Conservation (phyloP, 192 early-diverging fungal species). For the Dimargaris cristalligena region DNA sequence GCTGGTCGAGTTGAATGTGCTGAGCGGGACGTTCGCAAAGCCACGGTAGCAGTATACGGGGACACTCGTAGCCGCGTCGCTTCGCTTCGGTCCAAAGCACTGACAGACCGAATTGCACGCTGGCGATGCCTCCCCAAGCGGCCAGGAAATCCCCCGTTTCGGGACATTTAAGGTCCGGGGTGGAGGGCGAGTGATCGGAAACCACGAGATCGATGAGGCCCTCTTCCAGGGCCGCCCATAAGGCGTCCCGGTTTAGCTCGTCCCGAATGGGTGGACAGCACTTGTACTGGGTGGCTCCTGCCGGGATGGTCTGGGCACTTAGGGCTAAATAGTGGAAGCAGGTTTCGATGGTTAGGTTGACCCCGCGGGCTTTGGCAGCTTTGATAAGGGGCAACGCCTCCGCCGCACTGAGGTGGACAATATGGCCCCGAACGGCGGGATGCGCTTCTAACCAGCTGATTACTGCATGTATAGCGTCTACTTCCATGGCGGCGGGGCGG, state of each 20-base stretch:
- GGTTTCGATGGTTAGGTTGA: slow-evolving; percentile 61
- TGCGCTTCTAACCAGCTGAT: slow-evolving; percentile 50
- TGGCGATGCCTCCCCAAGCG: slow-evolving; percentile 71
- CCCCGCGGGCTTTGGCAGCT: slow-evolving; percentile 45
- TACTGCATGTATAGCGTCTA: slow-evolving; percentile 54
- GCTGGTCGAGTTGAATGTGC: slow-evolving; percentile 34
- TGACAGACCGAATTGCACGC: slow-evolving; percentile 62
- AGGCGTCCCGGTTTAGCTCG: slow-evolving; percentile 39
- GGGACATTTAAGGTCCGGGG: slow-evolving; percentile 51
- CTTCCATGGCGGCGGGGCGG: slow-evolving; percentile 54
- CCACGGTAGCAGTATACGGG: slow-evolving; percentile 42
- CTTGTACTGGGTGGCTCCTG: slow-evolving; percentile 62
- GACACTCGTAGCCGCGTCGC: slow-evolving; percentile 38
- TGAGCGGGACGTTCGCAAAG: slow-evolving; percentile 46
- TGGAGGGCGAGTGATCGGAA: slow-evolving; percentile 70
- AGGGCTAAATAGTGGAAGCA: slow-evolving; percentile 70
- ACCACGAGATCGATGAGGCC: slow-evolving; percentile 70
- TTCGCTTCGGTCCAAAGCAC: slow-evolving; percentile 61
- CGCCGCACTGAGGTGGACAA: slow-evolving; percentile 68
- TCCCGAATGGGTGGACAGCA: slow-evolving; percentile 73
- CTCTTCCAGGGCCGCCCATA: slow-evolving; percentile 60
- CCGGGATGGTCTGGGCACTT: slow-evolving; percentile 43
- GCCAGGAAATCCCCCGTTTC: slow-evolving; percentile 57
- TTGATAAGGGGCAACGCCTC: slow-evolving; percentile 55
- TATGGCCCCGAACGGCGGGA: slow-evolving; percentile 53